Percentiles rank a stretch among this genome's conserved stretches.
Evolutionary conservation across 352 stramenopile genomes (phyloP).

Genomic region (Pilasporangium apinafurcum): DNA sequence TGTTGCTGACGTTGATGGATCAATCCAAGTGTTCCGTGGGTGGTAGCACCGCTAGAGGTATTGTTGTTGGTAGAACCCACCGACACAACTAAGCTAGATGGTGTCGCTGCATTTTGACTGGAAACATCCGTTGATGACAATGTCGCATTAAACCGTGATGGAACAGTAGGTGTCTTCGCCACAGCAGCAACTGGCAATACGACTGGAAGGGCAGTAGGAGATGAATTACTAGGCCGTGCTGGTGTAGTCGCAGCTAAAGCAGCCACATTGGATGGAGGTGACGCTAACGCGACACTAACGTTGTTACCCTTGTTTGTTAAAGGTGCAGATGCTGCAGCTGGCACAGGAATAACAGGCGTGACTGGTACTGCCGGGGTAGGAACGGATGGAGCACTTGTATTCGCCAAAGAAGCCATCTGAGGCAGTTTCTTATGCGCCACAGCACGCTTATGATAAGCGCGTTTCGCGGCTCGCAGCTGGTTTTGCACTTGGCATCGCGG

Average conservation of each 20-base stretch:
- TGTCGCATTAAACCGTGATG: neutral
- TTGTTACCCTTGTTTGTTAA: no score
- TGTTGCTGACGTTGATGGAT: conserved; percentile 9
- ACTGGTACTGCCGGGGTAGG: neutral
- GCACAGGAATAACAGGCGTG: neutral
- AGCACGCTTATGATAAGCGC: conserved; percentile 73
- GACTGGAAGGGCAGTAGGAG: conserved; percentile 15
- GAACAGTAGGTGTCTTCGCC: neutral
- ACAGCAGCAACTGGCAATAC: conserved; percentile 16
- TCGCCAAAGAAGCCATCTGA: conserved; percentile 19
- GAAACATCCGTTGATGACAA: neutral
- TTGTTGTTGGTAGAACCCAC: conserved; percentile 1
- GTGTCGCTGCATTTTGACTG: neutral
- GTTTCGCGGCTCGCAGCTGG: conserved; percentile 70
- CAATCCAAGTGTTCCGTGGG: conserved; percentile 1
- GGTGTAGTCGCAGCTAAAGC: no score
- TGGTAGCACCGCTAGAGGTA: neutral
- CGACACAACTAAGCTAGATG: conserved; percentile 3
- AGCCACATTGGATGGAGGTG: no score
- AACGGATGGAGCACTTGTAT: neutral
- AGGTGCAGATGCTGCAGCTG: no score
- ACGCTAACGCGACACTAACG: no score
- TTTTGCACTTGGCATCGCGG: conserved; percentile 81
- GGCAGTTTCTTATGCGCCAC: conserved; percentile 81
- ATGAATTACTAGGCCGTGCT: no score